Conservation (phyloP, 2,329 filamentous ascomycete species). For the Cryphonectria carpinicola region DNA sequence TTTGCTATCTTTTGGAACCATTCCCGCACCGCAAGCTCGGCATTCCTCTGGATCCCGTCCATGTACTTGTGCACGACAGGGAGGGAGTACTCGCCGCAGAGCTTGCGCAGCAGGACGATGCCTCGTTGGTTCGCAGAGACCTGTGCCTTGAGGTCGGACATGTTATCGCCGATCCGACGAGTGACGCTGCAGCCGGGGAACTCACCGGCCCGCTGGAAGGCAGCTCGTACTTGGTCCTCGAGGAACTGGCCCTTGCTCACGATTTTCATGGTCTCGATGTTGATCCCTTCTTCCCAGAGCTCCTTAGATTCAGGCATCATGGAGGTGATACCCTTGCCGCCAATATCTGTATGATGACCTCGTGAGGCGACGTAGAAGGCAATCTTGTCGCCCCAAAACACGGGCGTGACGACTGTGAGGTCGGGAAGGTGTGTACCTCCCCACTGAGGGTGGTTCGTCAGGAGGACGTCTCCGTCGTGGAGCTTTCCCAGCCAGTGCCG, state of each 20-base stretch:
- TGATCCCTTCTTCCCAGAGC: slow-evolving; percentile 50
- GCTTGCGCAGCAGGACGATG: slow-evolving; percentile 38
- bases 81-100: slow-evolving; percentile 41
- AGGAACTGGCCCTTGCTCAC: slow-evolving; percentile 42
- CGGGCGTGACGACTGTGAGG: slow-evolving; percentile 46
- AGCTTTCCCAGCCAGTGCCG: slow-evolving; percentile 40
- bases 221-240: slow-evolving; percentile 24
- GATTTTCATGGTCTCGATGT: slow-evolving; percentile 44
- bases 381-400: slow-evolving; percentile 39
- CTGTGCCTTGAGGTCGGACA: slow-evolving; percentile 49
- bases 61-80: slow-evolving; percentile 43
- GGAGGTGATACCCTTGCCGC: slow-evolving; percentile 42
- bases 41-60: slow-evolving; percentile 47
- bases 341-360: slow-evolving; percentile 47
- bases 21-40: slow-evolving; percentile 42
- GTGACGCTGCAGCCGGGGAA: slow-evolving; percentile 44
- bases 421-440: slow-evolving; percentile 47
- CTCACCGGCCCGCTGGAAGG: slow-evolving; percentile 36
- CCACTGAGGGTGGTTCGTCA: slow-evolving; percentile 45
- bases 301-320: slow-evolving; percentile 48
- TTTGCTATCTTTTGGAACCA: slow-evolving; percentile 45
- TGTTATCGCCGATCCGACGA: slow-evolving; percentile 45
- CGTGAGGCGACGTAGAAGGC: slow-evolving; percentile 45
- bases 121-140: slow-evolving; percentile 49
- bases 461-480: slow-evolving; percentile 44